Base-by-base conservation (phyloP, 2,329 filamentous ascomycete species). In the Hymenoscyphus fructigenus region DNA sequence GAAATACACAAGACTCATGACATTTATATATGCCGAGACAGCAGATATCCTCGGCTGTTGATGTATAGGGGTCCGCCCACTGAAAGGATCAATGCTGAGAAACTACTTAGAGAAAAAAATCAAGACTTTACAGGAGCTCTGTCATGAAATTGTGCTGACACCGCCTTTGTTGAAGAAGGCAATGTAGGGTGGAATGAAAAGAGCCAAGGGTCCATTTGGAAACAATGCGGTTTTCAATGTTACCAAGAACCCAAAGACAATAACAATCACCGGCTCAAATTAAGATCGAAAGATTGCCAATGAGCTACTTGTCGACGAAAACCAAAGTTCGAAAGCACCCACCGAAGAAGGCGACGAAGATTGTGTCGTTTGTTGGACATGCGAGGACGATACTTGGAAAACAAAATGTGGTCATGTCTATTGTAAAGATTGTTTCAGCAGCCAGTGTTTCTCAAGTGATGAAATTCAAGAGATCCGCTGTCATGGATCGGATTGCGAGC, bases 351-450 rank as follows among this genome's bases (percentile, higher is more conserved):
- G 29, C 17, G 55, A 59, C 12, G 68, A 74, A 57, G 36, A 38
- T 5, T 78, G 79, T 65, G 60, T 75, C 0, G 72, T 79, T 6
- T 82, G 80, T 62, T 78, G 73, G 70, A 75, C 67, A 14, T 73
- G 75, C 29, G 75, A 76, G 0, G 77, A 79, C n/a, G 71, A 78
- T 4, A 68, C 76, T 0, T 63, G 81, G 14, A 68, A 53, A 10
- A 78, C 75, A 5, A 53, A 60, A 1, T 82, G 81, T 67, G 70
- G 67, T 1, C 81, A 83, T 65, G 47, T 73, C 12, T 83, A 82
- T 66, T 83, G 80, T 68, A 65, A 68, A 0, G 72, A 75, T 23
- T 83, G 81, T 67, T 81, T 83, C 58, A 70, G 75, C 57, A 69
- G 71, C 50, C 66, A 77, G 9, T 78, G 77, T 63, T 68, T 68